Evolutionary conservation across 1,284 basidiomycete species (phyloP).

Genomic region (Fomitopsis palustris): DNA sequence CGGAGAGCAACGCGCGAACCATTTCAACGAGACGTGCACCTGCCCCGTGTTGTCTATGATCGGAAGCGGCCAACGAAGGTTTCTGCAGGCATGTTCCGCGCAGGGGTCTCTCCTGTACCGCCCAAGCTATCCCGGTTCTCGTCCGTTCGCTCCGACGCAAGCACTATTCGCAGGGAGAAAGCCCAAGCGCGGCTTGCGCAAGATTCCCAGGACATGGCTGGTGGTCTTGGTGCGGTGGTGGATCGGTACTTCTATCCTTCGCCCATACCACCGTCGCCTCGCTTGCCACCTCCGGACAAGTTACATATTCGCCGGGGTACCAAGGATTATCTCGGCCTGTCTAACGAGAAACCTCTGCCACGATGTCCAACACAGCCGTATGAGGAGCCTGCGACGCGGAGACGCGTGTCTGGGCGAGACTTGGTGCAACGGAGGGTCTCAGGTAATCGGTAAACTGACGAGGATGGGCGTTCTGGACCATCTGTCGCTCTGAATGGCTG

Average conservation of each 20-base stretch:
- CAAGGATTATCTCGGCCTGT: neutral
- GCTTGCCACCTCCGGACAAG: conserved; percentile 11
- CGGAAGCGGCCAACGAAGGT: conserved; percentile 9
- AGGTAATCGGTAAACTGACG: neutral
- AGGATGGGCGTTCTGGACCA: too few relatives aligned
- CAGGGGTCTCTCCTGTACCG: conserved; percentile 13
- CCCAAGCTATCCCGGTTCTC: conserved; percentile 7
- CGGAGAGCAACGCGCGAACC: conserved; percentile 20
- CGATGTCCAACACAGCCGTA: conserved; percentile 11
- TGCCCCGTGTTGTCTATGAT: neutral
- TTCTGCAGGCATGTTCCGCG: conserved; percentile 17
- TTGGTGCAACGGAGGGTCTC: neutral
- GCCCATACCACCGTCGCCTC: conserved; percentile 18
- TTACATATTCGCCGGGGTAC: conserved; percentile 16
- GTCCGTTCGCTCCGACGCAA: neutral
- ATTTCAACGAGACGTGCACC: conserved; percentile 9
- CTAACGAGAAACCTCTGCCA: conserved; percentile 9
- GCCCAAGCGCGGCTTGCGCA: neutral
- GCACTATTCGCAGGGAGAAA: conserved; percentile 1
- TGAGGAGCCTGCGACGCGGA: conserved; percentile 16
- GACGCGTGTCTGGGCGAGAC: conserved; percentile 7
- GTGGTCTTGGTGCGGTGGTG: conserved; percentile 15
- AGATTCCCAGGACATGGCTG: neutral
- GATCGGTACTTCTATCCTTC: conserved; percentile 20
- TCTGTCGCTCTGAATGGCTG: too few relatives aligned